Conservation (phyloP, 306 rosid species). For the Spatholobus suberectus region DNA sequence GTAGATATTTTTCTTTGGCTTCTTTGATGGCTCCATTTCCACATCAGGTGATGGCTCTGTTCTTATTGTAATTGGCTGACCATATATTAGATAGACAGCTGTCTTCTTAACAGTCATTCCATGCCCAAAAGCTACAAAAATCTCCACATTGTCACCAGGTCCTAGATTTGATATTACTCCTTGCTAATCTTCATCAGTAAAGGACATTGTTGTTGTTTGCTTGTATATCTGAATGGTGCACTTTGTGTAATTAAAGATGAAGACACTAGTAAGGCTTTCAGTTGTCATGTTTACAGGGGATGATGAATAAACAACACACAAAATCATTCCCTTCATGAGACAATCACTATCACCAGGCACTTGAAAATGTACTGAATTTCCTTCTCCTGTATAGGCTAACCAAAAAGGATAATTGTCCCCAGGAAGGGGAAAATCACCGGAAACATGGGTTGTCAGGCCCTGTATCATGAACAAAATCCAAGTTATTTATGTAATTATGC, state of each 20-base stretch:
- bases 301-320: conserved; percentile 21
- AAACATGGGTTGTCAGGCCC: background rate
- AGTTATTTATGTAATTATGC: background rate
- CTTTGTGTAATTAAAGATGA: conserved; percentile 22
- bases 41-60: background rate
- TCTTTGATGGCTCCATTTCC: background rate
- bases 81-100: background rate
- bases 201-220: conserved; percentile 9
- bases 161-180: background rate
- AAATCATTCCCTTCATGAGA: conserved; percentile 1
- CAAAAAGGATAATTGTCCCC: conserved; percentile 22
- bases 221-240: conserved; percentile 20
- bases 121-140: background rate
- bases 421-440: conserved; percentile 1
- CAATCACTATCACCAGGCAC: background rate
- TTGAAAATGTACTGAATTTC: background rate
- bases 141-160: conserved; percentile 22
- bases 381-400: conserved; percentile 2
- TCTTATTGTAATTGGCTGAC: background rate
- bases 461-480: background rate
- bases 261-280: background rate
- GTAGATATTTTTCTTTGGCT: background rate
- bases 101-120: background rate
- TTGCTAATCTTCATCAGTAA: conserved; percentile 31
- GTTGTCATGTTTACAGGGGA: background rate